Base-by-base conservation (phyloP, 2,329 filamentous ascomycete species). In the Aspergillus ibericus region DNA sequence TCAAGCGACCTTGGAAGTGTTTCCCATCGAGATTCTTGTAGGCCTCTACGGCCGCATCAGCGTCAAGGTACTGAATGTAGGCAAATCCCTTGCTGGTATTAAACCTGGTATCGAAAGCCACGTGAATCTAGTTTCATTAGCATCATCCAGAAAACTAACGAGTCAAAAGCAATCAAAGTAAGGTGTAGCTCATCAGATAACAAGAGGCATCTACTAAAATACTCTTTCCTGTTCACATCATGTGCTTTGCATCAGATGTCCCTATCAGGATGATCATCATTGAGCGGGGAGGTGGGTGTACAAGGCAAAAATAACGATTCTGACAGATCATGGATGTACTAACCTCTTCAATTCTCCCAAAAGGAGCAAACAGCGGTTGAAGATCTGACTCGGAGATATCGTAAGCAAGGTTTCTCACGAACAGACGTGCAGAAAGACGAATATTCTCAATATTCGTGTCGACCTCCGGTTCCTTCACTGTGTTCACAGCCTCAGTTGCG, bases 181-280 rank as follows among this genome's bases (percentile, higher is more conserved):
- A 35, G 40, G 16, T 38, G 68, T 72, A 75, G 66, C 74, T 79
- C 80, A 79, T 93, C 89, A 95, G 92, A 87, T 85, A 68, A 82
- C 78, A 89, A 92, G 88, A 93, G 90, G 91, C 91, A 96, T 98
- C 93, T 99, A 99, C 95, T 97, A 99, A 96, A 96, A 95, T 90
- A 48, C 85, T 91, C 88, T 92, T 88, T 89, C 88, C 86, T 80
- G 78, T 83, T 92, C 82, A 86, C 90, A 93, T 96, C 93, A 98
- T 82, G 82, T 92, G 90, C 91, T 80, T 77, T 82, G 90, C 90
- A 93, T 97, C 90, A 92, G 93, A 87, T 98, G 95, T 98, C 95
- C 95, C 95, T 98, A 98, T 98, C 95, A 87, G 90, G 90, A 85
- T 86, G 81, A 91, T 98, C 93, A 98, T 98, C 95, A 93, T 85